Conservation (phyloP, 768 basidiomycete genomes). For the Psilocybe azurescens region DNA sequence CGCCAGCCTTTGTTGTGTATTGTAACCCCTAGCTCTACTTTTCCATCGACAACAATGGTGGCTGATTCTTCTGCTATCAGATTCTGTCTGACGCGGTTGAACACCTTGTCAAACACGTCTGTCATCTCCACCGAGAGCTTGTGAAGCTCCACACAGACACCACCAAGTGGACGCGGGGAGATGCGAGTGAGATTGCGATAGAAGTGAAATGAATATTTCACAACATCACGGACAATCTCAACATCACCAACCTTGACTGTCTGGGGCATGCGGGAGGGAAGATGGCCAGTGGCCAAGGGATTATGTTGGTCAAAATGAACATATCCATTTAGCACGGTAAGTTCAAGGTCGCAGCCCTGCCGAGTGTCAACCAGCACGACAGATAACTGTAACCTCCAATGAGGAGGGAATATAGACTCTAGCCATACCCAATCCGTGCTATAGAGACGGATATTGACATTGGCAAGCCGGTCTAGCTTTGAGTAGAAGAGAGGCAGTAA, state of each 20-base stretch:
- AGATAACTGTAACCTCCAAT: constrained; percentile 1
- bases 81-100: constrained; percentile 29
- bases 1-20: constrained; percentile 35
- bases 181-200: not conserved
- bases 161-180: constrained; percentile 20
- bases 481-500: constrained; percentile 31
- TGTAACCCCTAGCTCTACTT: constrained; percentile 29
- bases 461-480: constrained; percentile 22
- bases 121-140: constrained; percentile 25
- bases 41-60: constrained; percentile 24
- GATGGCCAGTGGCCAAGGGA: not conserved
- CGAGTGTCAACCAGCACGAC: not conserved
- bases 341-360: not conserved
- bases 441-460: constrained; percentile 26
- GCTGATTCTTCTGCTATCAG: constrained; percentile 34
- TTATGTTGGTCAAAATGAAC: not conserved
- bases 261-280: not conserved
- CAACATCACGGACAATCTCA: not conserved
- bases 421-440: constrained; percentile 33
- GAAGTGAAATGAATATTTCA: not conserved
- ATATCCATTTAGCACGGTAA: not conserved
- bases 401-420: constrained; percentile 23
- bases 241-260: not conserved
- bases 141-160: constrained; percentile 37
- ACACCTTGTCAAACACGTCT: constrained; percentile 23